These are phyloP conservation scores for Andrographis paniculata DNA, from an alignment of 305 asterid genomes.

Conservation along the genomic window DNA sequence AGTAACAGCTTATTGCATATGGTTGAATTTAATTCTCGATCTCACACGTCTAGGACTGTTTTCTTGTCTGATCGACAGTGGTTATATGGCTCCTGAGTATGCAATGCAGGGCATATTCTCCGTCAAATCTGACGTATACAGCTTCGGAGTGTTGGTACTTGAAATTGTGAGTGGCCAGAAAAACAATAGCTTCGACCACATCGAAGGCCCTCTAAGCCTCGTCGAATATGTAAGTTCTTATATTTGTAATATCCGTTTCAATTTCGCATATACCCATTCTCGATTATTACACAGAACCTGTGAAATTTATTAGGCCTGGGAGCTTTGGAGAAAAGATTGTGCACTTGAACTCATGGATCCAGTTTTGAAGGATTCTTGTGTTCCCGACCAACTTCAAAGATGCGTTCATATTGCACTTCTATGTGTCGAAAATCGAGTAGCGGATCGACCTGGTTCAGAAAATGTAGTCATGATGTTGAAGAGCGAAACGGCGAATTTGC, in stretches of 20 bases:
- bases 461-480: too few species aligned
- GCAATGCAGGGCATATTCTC: not conserved
- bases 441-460: too few species aligned
- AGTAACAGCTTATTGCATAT: not conserved
- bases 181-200: not conserved
- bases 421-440: not conserved
- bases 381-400: not conserved
- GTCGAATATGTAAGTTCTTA: not conserved
- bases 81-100: not conserved
- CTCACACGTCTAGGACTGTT: not conserved
- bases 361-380: not conserved
- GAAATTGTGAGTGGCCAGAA: not conserved
- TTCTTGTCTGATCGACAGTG: not conserved
- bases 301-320: not conserved
- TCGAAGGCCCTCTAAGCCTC: not conserved
- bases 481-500: too few species aligned
- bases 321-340: not conserved
- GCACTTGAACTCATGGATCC: not conserved
- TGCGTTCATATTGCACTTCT: not conserved
- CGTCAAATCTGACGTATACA: not conserved
- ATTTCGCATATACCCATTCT: not conserved
- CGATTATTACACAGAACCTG: too few species aligned
- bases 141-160: not conserved
- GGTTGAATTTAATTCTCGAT: not conserved
- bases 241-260: not conserved